Evolutionary conservation across 345 rosid genomes (phyloP).

Genomic region (Boechera stricta): DNA sequence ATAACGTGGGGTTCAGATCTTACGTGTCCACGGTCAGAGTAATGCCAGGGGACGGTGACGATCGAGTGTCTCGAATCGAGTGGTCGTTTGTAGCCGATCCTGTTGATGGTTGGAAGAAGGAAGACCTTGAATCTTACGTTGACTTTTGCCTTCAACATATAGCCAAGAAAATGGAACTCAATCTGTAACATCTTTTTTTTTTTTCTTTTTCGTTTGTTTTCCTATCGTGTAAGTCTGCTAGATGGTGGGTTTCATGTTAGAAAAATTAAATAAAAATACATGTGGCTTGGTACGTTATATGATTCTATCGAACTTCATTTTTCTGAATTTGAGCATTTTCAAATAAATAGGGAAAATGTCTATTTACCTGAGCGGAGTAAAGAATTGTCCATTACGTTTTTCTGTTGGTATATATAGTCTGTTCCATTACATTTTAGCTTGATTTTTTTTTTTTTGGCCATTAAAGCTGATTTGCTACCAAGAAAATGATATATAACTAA

Average conservation of each 20-base stretch:
- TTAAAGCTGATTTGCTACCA: not conserved
- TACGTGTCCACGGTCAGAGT: conserved; percentile 57
- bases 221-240: not conserved
- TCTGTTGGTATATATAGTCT: too few relatives aligned
- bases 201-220: not conserved
- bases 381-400: too few relatives aligned
- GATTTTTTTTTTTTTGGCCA: not conserved
- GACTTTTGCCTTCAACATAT: conserved; percentile 49
- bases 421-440: conserved; percentile 21
- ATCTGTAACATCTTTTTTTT: conserved; percentile 10
- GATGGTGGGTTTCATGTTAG: conserved; percentile 16
- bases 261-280: not conserved
- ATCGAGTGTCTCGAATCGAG: conserved; percentile 57
- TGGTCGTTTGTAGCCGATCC: conserved; percentile 76
- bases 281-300: not conserved
- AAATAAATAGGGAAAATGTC: not conserved
- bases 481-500: not conserved
- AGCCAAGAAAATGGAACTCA: conserved; percentile 55
- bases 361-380: too few relatives aligned
- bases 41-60: conserved; percentile 34
- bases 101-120: conserved; percentile 55
- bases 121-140: conserved; percentile 50
- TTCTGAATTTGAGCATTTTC: not conserved
- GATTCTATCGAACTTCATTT: conserved; percentile 1
- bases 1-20: conserved; percentile 55